These are phyloP conservation scores for Quercus cerris DNA, from an alignment of 306 rosid species.

Conservation along the genomic window DNA sequence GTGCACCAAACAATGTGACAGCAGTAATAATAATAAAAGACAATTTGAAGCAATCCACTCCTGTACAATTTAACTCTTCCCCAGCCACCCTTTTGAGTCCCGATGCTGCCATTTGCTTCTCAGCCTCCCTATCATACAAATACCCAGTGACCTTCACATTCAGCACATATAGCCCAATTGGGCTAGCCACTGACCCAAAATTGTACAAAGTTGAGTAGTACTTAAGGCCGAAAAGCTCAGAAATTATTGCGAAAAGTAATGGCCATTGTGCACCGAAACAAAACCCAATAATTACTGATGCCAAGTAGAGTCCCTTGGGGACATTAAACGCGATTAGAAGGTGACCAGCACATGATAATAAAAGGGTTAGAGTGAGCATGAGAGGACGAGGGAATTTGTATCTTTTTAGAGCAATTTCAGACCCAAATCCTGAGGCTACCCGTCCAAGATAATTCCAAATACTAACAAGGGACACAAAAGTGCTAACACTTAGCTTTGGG, in stretches of 20 bases:
- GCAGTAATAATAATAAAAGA: conserved; percentile 30
- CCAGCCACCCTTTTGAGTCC: conserved; percentile 22
- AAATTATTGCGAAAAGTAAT: conserved; percentile 27
- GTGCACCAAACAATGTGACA: conserved; percentile 23
- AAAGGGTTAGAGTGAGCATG: conserved; percentile 40
- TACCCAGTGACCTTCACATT: conserved; percentile 38
- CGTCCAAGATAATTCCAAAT: conserved; percentile 63
- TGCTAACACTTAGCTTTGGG: conserved; percentile 34
- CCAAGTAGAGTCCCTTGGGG: conserved; percentile 39
- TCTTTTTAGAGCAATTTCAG: conserved; percentile 32
- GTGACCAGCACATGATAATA: conserved; percentile 50
- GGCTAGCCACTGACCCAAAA: conserved; percentile 29
- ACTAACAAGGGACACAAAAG: conserved; percentile 51
- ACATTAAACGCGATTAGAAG: conserved; percentile 48
- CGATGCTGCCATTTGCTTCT: conserved; percentile 27
- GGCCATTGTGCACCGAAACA: conserved; percentile 39
- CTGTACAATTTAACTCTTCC: conserved; percentile 27
- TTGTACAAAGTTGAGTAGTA: conserved; percentile 41
- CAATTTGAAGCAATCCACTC: conserved; percentile 27
- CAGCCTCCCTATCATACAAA: conserved; percentile 34
- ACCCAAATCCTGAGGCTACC: conserved; percentile 43
- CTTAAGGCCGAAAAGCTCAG: conserved; percentile 42
- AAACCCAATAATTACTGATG: conserved; percentile 32
- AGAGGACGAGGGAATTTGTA: conserved; percentile 52
- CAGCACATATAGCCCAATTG: conserved; percentile 33